phyloP scores from a whole-genome alignment of 192 early-diverging fungal genomes.

The Mortierella claussenii region DNA sequence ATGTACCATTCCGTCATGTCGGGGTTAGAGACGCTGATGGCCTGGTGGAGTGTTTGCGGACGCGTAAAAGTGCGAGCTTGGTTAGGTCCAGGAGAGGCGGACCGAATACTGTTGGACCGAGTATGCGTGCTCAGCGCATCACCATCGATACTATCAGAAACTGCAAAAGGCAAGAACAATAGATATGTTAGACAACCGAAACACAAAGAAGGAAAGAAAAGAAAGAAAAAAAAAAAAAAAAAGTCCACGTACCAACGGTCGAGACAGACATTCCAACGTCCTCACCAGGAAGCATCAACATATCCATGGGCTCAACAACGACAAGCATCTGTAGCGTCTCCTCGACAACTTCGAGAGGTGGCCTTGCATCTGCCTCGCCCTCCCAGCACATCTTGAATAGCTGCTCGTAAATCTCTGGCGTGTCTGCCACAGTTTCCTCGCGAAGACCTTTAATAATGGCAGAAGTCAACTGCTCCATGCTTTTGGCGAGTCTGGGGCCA shows the following conservation, averaged over 20 bases:
- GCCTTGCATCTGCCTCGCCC: slow-evolving; percentile 25
- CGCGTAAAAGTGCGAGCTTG: slow-evolving; percentile 12
- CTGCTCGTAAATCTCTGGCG: slow-evolving; percentile 51
- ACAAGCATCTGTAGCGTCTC: slow-evolving; percentile 50
- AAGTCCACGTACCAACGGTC: slow-evolving; percentile 27
- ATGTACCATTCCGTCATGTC: slow-evolving; percentile 55
- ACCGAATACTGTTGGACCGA: slow-evolving; percentile 39
- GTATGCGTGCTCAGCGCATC: slow-evolving; percentile 40
- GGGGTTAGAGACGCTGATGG: slow-evolving; percentile 48
- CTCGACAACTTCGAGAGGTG: slow-evolving; percentile 46
- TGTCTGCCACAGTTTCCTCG: slow-evolving; percentile 36
- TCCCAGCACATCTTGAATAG: slow-evolving; percentile 55
- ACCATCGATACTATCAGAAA: slow-evolving; percentile 48
- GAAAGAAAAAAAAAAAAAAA: not conserved
- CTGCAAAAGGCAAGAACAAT: not conserved
- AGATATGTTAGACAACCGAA: not conserved
- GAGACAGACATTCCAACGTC: slow-evolving; percentile 44
- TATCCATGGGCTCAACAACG: slow-evolving; percentile 52
- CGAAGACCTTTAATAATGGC: slow-evolving; percentile 47
- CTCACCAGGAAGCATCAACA: slow-evolving; percentile 51
- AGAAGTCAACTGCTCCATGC: slow-evolving; percentile 35
- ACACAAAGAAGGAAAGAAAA: not conserved
- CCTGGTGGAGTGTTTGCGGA: slow-evolving; percentile 41
- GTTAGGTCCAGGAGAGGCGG: slow-evolving; percentile 20
- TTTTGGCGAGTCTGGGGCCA: slow-evolving; percentile 37